A percentile compares a stretch with the other conserved stretches of the same genome.
Evolutionary conservation across 176 grass and related monocot genomes (phyloP).

Genomic region (Stipa capillata): DNA sequence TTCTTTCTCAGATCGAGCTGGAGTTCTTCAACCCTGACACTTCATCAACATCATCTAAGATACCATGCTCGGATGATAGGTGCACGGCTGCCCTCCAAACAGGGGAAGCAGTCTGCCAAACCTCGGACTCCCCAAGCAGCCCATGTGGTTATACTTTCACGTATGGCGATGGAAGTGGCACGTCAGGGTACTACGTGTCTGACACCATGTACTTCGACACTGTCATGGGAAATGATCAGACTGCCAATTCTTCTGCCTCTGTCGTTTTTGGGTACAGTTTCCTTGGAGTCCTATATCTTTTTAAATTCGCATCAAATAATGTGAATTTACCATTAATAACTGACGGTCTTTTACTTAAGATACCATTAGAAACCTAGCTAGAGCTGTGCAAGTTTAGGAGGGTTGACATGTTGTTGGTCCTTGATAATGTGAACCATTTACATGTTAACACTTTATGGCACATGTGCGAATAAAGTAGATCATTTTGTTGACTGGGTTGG

Average conservation of each 20-base stretch:
- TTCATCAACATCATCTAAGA: conserved; percentile 59
- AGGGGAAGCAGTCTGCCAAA: conserved; percentile 72
- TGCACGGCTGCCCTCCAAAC: conserved; percentile 69
- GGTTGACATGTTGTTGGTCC: not conserved
- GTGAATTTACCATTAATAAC: not conserved
- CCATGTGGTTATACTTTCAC: conserved; percentile 81
- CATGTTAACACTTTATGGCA: conserved; percentile 11
- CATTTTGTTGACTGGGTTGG: conserved; percentile 20
- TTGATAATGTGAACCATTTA: not conserved
- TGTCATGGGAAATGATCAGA: conserved; percentile 58
- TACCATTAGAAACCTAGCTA: not conserved
- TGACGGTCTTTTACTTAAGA: not conserved
- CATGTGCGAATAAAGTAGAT: not conserved
- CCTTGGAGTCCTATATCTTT: not conserved
- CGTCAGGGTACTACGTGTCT: conserved; percentile 86
- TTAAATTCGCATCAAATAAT: not conserved
- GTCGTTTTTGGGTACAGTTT: conserved; percentile 87
- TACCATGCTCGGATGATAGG: conserved; percentile 68
- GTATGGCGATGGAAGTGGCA: conserved; percentile 93
- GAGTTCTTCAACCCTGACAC: conserved; percentile 65
- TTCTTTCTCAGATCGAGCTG: conserved; percentile 64
- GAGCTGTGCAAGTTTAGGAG: not conserved
- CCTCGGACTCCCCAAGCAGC: conserved; percentile 26
- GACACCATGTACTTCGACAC: conserved; percentile 75
- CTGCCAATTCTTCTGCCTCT: conserved; percentile 75